phyloP scores from a whole-genome alignment of 2,329 filamentous ascomycete species.

The Endocalyx cinctus region DNA sequence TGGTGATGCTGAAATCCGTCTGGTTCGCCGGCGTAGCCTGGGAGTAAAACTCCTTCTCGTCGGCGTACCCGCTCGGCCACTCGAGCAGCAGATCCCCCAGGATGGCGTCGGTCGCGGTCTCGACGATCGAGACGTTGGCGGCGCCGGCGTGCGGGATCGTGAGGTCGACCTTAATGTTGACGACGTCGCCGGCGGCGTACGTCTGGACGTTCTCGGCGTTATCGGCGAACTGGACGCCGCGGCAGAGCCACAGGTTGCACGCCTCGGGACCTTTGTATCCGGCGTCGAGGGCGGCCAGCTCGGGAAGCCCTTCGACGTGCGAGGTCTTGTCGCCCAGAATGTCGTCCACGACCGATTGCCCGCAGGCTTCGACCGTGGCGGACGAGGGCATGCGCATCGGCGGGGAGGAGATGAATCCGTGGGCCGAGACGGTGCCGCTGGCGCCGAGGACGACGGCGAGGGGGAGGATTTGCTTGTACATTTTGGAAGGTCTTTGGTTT shows the following conservation, averaged over 20 bases:
- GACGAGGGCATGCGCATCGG: constrained; percentile 18
- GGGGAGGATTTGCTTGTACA: constrained; percentile 15
- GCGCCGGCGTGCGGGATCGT: constrained; percentile 41
- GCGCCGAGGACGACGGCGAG: constrained; percentile 17
- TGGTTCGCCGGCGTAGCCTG: constrained; percentile 20
- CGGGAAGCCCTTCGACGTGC: constrained; percentile 26
- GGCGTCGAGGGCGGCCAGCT: constrained; percentile 21
- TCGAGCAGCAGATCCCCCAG: constrained; percentile 27
- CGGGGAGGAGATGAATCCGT: constrained; percentile 22
- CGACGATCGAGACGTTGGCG: constrained; percentile 45
- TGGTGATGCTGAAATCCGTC: constrained; percentile 25
- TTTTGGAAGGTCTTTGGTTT: constrained; percentile 7
- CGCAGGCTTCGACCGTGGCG: constrained; percentile 21
- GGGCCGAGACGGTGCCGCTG: constrained; percentile 16
- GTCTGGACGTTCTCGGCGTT: constrained; percentile 32
- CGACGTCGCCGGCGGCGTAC: constrained; percentile 36
- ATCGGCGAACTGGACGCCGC: constrained; percentile 35
- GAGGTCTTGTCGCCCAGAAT: constrained; percentile 24
- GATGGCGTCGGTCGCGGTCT: constrained; percentile 36
- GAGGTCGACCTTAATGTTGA: constrained; percentile 39
- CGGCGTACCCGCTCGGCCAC: constrained; percentile 24
- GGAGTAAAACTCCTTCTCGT: constrained; percentile 23
- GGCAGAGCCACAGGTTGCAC: constrained; percentile 36
- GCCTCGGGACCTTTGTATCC: constrained; percentile 18
- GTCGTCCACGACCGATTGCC: constrained; percentile 16